Evolutionary conservation across 139 green algal genomes (phyloP).

Genomic region (Microglena sp.): DNA sequence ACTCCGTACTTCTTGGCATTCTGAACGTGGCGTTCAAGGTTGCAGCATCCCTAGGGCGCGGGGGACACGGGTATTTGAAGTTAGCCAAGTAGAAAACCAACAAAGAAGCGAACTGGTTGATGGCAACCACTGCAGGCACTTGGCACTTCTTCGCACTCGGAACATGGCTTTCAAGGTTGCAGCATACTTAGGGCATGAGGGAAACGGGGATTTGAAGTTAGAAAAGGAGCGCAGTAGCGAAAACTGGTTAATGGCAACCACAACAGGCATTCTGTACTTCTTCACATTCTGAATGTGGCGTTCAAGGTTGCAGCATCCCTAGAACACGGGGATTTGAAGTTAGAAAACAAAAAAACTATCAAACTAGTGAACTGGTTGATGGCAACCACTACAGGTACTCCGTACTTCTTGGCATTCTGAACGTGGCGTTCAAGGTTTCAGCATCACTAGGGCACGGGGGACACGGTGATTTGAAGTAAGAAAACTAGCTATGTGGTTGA

Average conservation of each 20-base stretch:
- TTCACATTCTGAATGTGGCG: slow-evolving; percentile 79
- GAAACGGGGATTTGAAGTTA: too few species aligned
- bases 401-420: slow-evolving; percentile 73
- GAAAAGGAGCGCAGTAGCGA: too few species aligned
- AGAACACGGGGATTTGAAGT: not conserved
- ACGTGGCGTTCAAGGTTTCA: slow-evolving; percentile 84
- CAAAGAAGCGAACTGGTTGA: slow-evolving; percentile 78
- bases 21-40: slow-evolving; percentile 58
- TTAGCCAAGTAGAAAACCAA: not conserved
- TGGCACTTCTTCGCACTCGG: too few species aligned
- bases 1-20: slow-evolving; percentile 81
- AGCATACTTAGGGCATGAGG: too few species aligned
- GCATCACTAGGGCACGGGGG: slow-evolving; percentile 43
- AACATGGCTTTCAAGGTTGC: too few species aligned
- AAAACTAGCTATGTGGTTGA: too few species aligned
- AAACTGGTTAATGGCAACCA: not conserved
- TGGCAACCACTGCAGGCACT: slow-evolving; percentile 56
- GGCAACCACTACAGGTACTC: slow-evolving; percentile 68
- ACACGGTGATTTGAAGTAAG: too few species aligned
- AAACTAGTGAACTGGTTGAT: slow-evolving; percentile 89
- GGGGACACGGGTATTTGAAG: not conserved
- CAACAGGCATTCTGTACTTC: slow-evolving; percentile 76
- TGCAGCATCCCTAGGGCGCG: not conserved
- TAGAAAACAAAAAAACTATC: slow-evolving; percentile 28
- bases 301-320: slow-evolving; percentile 64